Evolutionary conservation across 164 flowering plant genomes (phyloP), one percentile per base, ranked within the genome.

Genomic region (Echeveria elegans): DNA sequence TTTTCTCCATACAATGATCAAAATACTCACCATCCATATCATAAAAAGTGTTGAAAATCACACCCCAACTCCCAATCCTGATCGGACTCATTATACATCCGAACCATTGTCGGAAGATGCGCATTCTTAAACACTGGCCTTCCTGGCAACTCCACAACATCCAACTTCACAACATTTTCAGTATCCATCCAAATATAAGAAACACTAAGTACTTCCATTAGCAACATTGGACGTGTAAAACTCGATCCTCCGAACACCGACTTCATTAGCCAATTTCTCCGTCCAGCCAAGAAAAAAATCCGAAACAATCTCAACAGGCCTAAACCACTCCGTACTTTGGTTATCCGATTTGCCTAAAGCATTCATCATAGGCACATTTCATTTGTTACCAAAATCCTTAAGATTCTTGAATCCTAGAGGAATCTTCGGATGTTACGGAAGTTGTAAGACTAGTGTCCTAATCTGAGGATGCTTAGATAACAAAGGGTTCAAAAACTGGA

Each of bases 331-430:
- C 70, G 69, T 0, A 67, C 83, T n/a, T 4, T n/a, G 24, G 1
- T 59, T 64, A 30, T 56, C 52, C 26, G 82, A 86, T 23, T 36
- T 63, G 63, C 58, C 11, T 1, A 83, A 66, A 37, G 85, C 83
- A 41, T 29, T 37, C 30, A 84, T 77, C 63, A 84, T 67, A 36
- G 77, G 53, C 1, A 24, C 1, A 72, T 72, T 74, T 29, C 76
- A 76, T 41, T 38, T 10, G 66, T 63, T 48, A n/a, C 83, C 83
- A 48, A 87, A 66, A 68, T 82, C 78, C 65, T 68, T 74, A 65
- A 77, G 66, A 75, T 88, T 76, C 67, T 88, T 88, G 0, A 81
- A 74, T 45, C 85, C 87, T 26, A 72, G 16, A 16, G 88, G 88
- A 34, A 88, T 26, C 26, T 41, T 40, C 11, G 88, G 84, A 72